Conservation (phyloP, 495 filamentous ascomycete genomes). For the Penicillium paxilli region DNA sequence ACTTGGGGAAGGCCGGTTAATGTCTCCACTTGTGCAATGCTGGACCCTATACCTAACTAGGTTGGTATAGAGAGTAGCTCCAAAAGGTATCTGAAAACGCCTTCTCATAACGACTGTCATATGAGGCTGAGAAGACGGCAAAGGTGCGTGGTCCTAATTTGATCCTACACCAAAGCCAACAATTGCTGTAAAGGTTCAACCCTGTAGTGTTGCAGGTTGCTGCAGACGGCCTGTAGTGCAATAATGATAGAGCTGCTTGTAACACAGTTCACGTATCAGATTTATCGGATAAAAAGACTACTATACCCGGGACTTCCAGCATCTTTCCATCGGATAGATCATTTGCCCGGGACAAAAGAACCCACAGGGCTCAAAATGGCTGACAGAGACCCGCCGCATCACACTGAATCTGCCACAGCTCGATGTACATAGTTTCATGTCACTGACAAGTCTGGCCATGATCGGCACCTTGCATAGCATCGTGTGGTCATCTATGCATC, state of each 20-base stretch:
- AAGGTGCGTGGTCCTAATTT: conserved; percentile 4
- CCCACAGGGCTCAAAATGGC: neutral
- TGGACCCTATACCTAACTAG: conserved; percentile 6
- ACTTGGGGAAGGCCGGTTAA: conserved; percentile 10
- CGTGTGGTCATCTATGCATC: neutral
- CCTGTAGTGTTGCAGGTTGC: too few relatives aligned
- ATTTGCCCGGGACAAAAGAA: neutral
- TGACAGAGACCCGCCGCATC: neutral
- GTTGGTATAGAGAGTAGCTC: conserved; percentile 10
- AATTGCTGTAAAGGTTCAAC: too few relatives aligned
- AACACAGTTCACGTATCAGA: neutral
- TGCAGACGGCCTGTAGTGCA: too few relatives aligned
- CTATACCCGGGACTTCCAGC: neutral
- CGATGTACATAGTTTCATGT: neutral
- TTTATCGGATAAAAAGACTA: neutral
- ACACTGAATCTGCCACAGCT: neutral
- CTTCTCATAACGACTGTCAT: neutral
- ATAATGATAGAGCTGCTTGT: neutral
- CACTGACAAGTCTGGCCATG: neutral
- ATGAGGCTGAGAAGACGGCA: neutral
- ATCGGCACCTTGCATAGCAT: neutral
- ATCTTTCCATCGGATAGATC: neutral
- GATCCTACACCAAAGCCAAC: too few relatives aligned
- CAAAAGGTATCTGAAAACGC: neutral
- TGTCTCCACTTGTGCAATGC: conserved; percentile 8